Percentiles rank a stretch among this genome's conserved stretches.
phyloP scores from a whole-genome alignment of 2,329 filamentous ascomycete genomes.

The Ophiocordyceps unilateralis region DNA sequence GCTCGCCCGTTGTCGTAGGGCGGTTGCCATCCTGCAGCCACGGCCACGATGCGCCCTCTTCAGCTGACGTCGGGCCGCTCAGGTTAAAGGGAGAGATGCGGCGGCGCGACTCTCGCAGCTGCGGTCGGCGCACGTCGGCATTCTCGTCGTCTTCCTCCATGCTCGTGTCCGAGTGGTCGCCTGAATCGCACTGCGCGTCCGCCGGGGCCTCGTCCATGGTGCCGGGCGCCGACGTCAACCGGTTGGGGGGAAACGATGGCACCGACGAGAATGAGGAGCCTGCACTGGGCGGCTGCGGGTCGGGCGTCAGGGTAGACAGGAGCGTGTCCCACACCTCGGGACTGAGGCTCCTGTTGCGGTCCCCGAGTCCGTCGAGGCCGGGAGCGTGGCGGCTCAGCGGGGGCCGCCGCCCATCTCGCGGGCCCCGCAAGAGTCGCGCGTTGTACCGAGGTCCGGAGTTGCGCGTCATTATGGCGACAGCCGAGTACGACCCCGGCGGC shows the following conservation, averaged over 20 bases:
- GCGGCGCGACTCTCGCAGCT: not conserved
- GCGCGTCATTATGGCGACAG: not conserved
- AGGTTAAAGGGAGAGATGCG: not conserved
- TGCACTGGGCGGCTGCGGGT: constrained; percentile 62
- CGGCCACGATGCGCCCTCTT: too few species aligned
- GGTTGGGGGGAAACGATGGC: constrained; percentile 19
- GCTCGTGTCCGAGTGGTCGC: constrained; percentile 39
- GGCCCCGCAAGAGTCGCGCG: constrained; percentile 6
- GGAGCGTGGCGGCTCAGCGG: constrained; percentile 1
- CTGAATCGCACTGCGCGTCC: constrained; percentile 32
- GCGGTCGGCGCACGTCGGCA: constrained; percentile 2
- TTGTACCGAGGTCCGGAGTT: not conserved
- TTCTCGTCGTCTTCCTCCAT: constrained; percentile 30
- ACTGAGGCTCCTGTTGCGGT: constrained; percentile 69
- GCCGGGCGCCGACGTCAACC: constrained; percentile 16
- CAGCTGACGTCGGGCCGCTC: not conserved
- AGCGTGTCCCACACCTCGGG: constrained; percentile 70
- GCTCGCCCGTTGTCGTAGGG: too few species aligned
- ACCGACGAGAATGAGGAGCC: constrained; percentile 69
- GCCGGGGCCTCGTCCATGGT: constrained; percentile 14
- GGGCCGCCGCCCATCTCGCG: constrained; percentile 1
- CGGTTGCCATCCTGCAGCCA: too few species aligned
- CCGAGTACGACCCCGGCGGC: not conserved
- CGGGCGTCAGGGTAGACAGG: constrained; percentile 61
- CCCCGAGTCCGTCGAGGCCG: constrained; percentile 56